Evolutionary conservation across 768 basidiomycete genomes (phyloP).

Genomic region (Auricularia sp.): DNA sequence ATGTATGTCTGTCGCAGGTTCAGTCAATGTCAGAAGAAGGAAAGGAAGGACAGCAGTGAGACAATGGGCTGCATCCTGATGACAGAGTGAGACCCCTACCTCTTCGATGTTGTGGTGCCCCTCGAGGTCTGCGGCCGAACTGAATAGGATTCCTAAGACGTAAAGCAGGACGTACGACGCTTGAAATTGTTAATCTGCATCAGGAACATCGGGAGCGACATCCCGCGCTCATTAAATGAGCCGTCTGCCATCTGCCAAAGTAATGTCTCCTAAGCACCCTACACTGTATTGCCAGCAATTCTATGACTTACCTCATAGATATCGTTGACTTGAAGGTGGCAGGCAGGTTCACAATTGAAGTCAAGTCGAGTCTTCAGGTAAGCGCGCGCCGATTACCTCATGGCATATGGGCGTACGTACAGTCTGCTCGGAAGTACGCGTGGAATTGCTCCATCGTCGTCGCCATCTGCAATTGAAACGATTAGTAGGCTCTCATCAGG

Average conservation of each 20-base stretch:
- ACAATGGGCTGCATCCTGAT: too few relatives aligned
- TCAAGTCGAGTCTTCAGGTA: too few relatives aligned
- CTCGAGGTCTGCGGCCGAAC: conserved; percentile 32
- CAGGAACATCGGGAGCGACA: conserved; percentile 35
- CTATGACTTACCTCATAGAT: conserved; percentile 30
- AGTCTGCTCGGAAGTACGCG: not conserved
- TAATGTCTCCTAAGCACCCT: not conserved
- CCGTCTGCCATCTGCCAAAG: conserved; percentile 37
- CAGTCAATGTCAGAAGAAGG: too few relatives aligned
- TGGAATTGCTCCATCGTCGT: not conserved
- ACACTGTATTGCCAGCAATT: not conserved
- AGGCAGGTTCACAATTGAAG: not conserved
- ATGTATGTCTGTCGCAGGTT: conserved; percentile 21
- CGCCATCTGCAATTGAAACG: not conserved
- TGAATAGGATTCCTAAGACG: not conserved
- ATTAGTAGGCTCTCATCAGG: not conserved
- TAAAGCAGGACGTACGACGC: conserved; percentile 24
- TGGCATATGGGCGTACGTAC: not conserved
- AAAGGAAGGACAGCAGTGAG: too few relatives aligned
- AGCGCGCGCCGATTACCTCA: too few relatives aligned
- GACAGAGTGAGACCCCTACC: conserved; percentile 1
- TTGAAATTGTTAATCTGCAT: conserved; percentile 29
- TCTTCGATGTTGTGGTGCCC: conserved; percentile 51
- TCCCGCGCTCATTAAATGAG: conserved; percentile 35
- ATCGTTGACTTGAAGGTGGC: conserved; percentile 27